Base-by-base conservation (phyloP, 2,329 filamentous ascomycete genomes). In the Colletotrichum sp. region DNA sequence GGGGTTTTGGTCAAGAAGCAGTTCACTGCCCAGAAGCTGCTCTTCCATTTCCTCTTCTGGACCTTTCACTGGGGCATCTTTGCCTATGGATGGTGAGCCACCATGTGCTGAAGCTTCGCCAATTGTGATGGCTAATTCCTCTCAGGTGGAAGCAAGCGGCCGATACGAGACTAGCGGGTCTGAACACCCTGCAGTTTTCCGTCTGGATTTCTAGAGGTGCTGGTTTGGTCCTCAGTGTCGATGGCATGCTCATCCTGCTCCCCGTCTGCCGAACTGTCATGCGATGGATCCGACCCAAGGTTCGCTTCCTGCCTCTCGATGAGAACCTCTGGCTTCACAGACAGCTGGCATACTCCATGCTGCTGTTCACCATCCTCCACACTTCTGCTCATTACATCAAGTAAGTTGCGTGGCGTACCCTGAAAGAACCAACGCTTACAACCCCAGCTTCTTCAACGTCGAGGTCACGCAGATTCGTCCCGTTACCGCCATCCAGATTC, bases 121-220 rank as follows among this genome's bases (percentile, higher is more conserved):
- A 8, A 12, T 13, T 1, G n/a, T 63, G 0, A 21, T 21, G 21
- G 24, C 81, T 85, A 70, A 85, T 77, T 57, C 34, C 44, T 80
- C 75, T 76, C 80, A 98, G 96, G 95, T 95, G 89, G 81, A 93
- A 97, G 81, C 97, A 99, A 88, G 89, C 85, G 39, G 80, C 83
- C 7, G 94, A 98, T 82, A 77, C 83, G 12, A 91, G 92, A 73
- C 89, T 99, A 32, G 93, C 93, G 7, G 91, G 91, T 57, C 90
- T 99, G 63, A 99, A 99, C 85, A 91, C 87, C 0, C 91, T 99
- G 65, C 89, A 90, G 71, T 99, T 91, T 86, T 99, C 96, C 5
- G 97, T 99, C 72, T 99, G 96, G 96, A 92, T 98, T 75, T 99
- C 97, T 32, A 93, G 97, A 89, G 97, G 96, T 83, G 96, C 97